These are phyloP conservation scores for Wickerhamomyces sydowiorum DNA, from an alignment of 805 yeast species.

Conservation along the genomic window DNA sequence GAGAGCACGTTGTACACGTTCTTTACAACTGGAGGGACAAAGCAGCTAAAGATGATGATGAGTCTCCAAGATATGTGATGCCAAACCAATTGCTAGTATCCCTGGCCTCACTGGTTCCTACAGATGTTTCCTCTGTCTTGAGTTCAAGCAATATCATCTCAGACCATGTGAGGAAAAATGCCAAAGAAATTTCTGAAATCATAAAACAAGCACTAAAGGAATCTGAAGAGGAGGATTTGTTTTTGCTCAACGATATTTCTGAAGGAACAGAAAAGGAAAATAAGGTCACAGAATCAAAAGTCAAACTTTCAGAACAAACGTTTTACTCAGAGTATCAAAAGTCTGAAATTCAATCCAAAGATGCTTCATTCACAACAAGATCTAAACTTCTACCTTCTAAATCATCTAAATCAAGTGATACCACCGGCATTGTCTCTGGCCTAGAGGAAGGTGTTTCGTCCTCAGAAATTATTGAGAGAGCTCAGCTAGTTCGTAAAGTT, in stretches of 20 bases:
- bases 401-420: too few species aligned
- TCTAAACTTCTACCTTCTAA: too few species aligned
- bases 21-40: conserved; percentile 81
- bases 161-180: conserved; percentile 51
- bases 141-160: conserved; percentile 40
- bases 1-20: conserved; percentile 48
- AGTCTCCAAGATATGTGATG: conserved; percentile 78
- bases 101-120: conserved; percentile 53
- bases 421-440: too few species aligned
- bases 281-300: conserved; percentile 5
- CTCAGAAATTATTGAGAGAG: too few species aligned
- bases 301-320: not conserved
- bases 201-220: conserved; percentile 31
- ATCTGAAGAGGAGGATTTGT: conserved; percentile 29
- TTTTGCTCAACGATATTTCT: conserved; percentile 26
- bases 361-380: too few species aligned
- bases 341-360: too few species aligned
- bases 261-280: conserved; percentile 1
- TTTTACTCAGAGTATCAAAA: not conserved
- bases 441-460: too few species aligned
- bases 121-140: conserved; percentile 49
- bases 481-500: too few species aligned
- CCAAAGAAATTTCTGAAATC: conserved; percentile 52
- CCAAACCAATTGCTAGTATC: conserved; percentile 70
- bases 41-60: conserved; percentile 72